Base-by-base conservation (phyloP, 331 rosid species). In the Ulmus americana region DNA sequence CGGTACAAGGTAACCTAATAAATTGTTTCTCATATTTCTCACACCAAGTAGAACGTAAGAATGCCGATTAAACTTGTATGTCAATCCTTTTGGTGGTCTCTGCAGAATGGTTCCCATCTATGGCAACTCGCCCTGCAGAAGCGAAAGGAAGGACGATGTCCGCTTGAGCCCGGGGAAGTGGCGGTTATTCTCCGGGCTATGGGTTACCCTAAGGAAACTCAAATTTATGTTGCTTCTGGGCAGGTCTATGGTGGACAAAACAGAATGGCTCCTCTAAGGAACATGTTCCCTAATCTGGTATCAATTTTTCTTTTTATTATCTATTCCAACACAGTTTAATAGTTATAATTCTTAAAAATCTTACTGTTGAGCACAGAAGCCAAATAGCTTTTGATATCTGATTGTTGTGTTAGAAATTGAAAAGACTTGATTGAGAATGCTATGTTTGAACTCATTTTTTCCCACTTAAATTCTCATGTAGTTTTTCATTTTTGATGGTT, bases 221-320 rank as follows among this genome's bases (percentile, higher is more conserved):
- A 94, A 82, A 94, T 94, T 70, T 94, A 94, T 68, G 99, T 94
- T 56, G 99, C 97, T 72, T 94, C 99, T 51, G 99, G 99, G 44
- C 97, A 94, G 80, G 99, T 94, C 65, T 94, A 94, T 63, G 99
- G 99, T 59, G 99, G 99, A 64, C 97, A 90, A 79, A 94, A 94
- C 73, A 83, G 99, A 75, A 94, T 94, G 99, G 99, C 96, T 2
- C 90, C 99, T 2, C 81, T 94, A 58, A 85, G 97, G 71, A 90
- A 94, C 78, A 94, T 94, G 99, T 94, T 87, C 72, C 97, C 97
- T 0, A 85, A 87, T 84, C 83, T 94, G 86, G 99, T 94, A 85
- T 52, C 62, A 45, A 28, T 10, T 28, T 55, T 9, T 12, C 38
- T 3, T 12, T 28, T 52, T 15, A 2, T 28, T 20, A 0, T 9